These are phyloP conservation scores for Russula sp. DNA, from an alignment of 768 basidiomycete genomes.

Conservation along the genomic window DNA sequence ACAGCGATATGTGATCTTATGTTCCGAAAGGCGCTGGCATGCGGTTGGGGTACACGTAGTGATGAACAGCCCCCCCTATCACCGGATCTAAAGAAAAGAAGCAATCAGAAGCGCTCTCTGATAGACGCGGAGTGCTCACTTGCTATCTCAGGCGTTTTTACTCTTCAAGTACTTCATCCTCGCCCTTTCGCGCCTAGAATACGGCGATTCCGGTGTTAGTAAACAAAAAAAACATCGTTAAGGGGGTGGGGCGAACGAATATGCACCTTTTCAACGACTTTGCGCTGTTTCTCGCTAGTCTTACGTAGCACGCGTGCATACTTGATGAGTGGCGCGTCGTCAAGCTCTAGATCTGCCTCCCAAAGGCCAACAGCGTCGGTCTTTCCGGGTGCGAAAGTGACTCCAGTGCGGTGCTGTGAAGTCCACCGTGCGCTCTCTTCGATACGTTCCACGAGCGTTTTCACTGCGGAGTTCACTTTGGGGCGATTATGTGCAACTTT, in stretches of 20 bases:
- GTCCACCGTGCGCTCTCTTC: slow-evolving; percentile 84
- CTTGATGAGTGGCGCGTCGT: slow-evolving; percentile 74
- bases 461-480: slow-evolving; percentile 64
- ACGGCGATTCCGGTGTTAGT: slow-evolving; percentile 3
- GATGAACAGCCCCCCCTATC: slow-evolving; percentile 3
- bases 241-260: slow-evolving; percentile 38
- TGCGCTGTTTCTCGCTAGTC: slow-evolving; percentile 67
- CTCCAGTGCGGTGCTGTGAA: slow-evolving; percentile 62
- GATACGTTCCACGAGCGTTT: slow-evolving; percentile 78
- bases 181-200: slow-evolving; percentile 62
- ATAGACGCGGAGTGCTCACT: background rate
- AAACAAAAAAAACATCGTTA: background rate
- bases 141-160: slow-evolving; percentile 22
- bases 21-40: background rate
- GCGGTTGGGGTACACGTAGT: slow-evolving; percentile 6
- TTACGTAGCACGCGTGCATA: slow-evolving; percentile 81
- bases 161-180: slow-evolving; percentile 65
- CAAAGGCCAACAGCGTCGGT: slow-evolving; percentile 67
- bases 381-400: slow-evolving; percentile 73
- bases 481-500: slow-evolving; percentile 54
- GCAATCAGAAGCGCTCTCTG: background rate
- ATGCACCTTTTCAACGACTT: slow-evolving; percentile 73
- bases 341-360: slow-evolving; percentile 60
- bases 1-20: background rate
- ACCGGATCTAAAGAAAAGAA: background rate